A percentile compares a stretch with the other conserved stretches of the same genome.
Conservation (phyloP, 2,329 filamentous ascomycete species). For the Fusarium sp. region DNA sequence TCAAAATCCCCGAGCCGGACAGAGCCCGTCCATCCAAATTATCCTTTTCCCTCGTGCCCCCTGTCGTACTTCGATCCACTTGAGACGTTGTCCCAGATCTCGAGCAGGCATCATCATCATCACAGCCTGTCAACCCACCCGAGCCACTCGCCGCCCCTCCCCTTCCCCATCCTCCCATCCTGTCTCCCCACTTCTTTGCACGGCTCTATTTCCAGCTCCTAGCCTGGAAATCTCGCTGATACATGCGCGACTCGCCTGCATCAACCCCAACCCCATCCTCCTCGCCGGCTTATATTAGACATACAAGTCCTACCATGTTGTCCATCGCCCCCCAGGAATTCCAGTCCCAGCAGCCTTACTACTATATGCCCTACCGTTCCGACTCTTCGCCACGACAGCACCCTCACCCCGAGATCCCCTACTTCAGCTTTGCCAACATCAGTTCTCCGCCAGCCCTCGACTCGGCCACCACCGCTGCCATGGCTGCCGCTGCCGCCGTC, state of each 20-base stretch:
- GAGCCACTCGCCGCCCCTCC: slow-evolving; percentile 28
- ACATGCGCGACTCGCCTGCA: slow-evolving; percentile 47
- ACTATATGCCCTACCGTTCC: slow-evolving; percentile 37
- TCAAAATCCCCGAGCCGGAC: slow-evolving; percentile 41
- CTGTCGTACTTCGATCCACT: slow-evolving; percentile 41
- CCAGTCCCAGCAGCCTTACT: slow-evolving; percentile 41
- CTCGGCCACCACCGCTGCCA: slow-evolving; percentile 29
- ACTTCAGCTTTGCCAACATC: slow-evolving; percentile 34
- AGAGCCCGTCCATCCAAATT: slow-evolving; percentile 19
- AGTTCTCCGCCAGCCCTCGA: slow-evolving; percentile 29
- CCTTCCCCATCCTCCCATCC: slow-evolving; percentile 26
- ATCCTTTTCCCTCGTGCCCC: slow-evolving; percentile 19
- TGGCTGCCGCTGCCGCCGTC: slow-evolving; percentile 34
- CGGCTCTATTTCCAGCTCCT: slow-evolving; percentile 44
- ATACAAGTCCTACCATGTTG: slow-evolving; percentile 47
- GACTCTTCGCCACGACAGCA: slow-evolving; percentile 36
- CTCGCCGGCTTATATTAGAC: slow-evolving; percentile 45
- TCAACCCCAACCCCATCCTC: slow-evolving; percentile 45
- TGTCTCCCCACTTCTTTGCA: slow-evolving; percentile 42
- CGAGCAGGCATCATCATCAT: slow-evolving; percentile 39
- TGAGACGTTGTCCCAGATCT: slow-evolving; percentile 44
- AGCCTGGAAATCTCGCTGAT: slow-evolving; percentile 46
- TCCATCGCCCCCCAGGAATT: slow-evolving; percentile 45
- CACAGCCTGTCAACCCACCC: slow-evolving; percentile 32
- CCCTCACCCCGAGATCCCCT: slow-evolving; percentile 37